phyloP scores from a whole-genome alignment of 208 protist genomes.

The Acanthamoeba triangularis region DNA sequence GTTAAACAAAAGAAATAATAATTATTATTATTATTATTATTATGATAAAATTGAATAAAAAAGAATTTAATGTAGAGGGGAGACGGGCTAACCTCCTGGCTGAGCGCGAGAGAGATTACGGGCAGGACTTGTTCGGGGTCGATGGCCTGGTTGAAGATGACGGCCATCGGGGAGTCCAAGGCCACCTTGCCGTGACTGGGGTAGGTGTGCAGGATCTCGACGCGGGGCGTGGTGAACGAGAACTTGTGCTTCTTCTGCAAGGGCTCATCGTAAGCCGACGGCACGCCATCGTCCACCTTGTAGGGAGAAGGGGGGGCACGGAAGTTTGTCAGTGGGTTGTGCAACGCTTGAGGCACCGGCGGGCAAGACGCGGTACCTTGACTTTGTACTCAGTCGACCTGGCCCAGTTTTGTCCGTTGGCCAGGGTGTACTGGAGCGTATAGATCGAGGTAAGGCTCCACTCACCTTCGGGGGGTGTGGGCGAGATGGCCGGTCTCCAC shows the following conservation, averaged over 20 bases:
- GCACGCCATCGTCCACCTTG: conserved; percentile 37
- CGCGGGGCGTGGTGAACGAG: conserved; percentile 32
- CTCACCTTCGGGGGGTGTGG: conserved; percentile 30
- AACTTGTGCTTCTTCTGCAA: conserved; percentile 51
- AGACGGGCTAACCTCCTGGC: conserved; percentile 13
- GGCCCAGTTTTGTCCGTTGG: neutral
- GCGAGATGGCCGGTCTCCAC: conserved; percentile 40
- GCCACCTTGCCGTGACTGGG: neutral
- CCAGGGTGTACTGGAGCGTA: conserved; percentile 44
- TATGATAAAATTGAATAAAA: no score
- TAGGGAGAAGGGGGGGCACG: no score
- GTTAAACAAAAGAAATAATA: neutral
- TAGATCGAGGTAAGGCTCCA: neutral
- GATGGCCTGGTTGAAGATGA: conserved; percentile 75
- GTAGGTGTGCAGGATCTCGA: conserved; percentile 68
- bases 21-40: no score
- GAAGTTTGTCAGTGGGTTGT: neutral
- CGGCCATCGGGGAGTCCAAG: conserved; percentile 60
- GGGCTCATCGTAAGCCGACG: conserved; percentile 1
- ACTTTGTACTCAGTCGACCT: conserved; percentile 61
- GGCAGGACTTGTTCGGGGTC: conserved; percentile 53
- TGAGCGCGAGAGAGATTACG: conserved; percentile 30
- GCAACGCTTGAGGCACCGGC: no score
- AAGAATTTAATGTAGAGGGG: no score
- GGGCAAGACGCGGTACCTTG: neutral